Base-by-base conservation (phyloP, 2,329 filamentous ascomycete genomes). In the Diaporthe sp. region DNA sequence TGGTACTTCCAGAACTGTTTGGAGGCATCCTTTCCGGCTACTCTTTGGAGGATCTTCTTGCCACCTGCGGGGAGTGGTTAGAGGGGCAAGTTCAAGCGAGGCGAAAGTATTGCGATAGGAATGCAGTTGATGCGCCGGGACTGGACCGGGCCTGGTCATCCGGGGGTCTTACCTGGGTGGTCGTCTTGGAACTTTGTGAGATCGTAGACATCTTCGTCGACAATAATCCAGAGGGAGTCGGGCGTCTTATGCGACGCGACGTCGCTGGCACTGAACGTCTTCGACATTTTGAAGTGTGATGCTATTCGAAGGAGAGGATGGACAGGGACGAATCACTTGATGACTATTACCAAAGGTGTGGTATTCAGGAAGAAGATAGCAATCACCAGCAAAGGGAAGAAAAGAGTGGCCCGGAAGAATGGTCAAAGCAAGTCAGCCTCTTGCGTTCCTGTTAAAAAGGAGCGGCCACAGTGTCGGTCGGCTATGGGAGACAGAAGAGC, bases 161-260 rank as follows among this genome's bases (percentile, higher is more conserved):
- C n/a, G 53, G 17, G 56, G 50, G 50, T 79, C 86, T 86, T 87
- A 90, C 94, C 95, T 82, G 94, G 94, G 83, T 96, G 94, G 78
- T 96, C 93, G 75, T 96, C 92, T 83, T 94, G 93, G 83, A 96
- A 96, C 81, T 92, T 95, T 79, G 95, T 97, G 80, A 98, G 83
- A 82, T 99, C 96, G 84, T 98, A 98, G 78, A 98, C 96, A 84
- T 98, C 96, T 80, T 96, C 94, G 78, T 98, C 96, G 78, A 98
- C 92, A 77, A 97, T 91, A 81, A 98, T 94, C 91, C 92, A 98
- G 76, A 98, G 88, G 82, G 92, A 93, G 81, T 95, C 92, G 59
- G 92, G 85, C 86, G 96, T 98, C 89, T 95, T 98, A 85, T 98
- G 96, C 85, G 94, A 92, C 82, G 96, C 92, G 77, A 99, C 96